Conservation (phyloP, 1,284 basidiomycete species). For the Cutaneotrichosporon curvatum region DNA sequence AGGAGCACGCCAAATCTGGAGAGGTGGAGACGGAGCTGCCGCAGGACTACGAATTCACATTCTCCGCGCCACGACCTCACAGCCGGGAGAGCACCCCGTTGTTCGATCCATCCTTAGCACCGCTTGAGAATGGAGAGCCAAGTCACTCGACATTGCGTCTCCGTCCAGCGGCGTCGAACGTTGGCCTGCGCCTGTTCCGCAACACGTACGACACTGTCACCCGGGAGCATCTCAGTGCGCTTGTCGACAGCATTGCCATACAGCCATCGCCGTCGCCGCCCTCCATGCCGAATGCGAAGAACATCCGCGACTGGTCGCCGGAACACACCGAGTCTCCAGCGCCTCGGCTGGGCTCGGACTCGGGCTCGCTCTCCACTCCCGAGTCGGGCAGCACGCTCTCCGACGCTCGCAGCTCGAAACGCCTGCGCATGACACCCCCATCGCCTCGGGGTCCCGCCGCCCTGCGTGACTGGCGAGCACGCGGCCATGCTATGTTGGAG, state of each 20-base stretch:
- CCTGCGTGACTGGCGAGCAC: constrained; percentile 33
- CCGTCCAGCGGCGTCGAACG: constrained; percentile 52
- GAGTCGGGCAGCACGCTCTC: constrained; percentile 14
- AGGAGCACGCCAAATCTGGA: background rate
- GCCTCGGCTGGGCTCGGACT: background rate
- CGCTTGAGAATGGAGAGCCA: constrained; percentile 22
- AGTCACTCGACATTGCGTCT: constrained; percentile 27
- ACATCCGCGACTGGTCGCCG: constrained; percentile 24
- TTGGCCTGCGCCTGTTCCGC: constrained; percentile 75
- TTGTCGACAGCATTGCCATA: constrained; percentile 80
- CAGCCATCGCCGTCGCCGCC: constrained; percentile 58
- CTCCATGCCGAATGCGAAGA: constrained; percentile 8
- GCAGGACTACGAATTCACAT: constrained; percentile 61
- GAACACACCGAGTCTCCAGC: constrained; percentile 5
- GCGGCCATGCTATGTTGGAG: constrained; percentile 39
- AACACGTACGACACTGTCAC: constrained; percentile 86
- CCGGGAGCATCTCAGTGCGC: constrained; percentile 77
- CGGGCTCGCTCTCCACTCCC: constrained; percentile 4
- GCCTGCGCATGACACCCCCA: constrained; percentile 27
- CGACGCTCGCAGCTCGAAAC: constrained; percentile 31
- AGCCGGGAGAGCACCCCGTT: constrained; percentile 3
- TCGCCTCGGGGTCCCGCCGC: constrained; percentile 11
- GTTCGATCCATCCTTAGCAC: constrained; percentile 10
- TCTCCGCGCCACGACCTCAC: constrained; percentile 47
- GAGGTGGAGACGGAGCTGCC: constrained; percentile 4